These are phyloP conservation scores for Cyberlindnera maritima DNA, from an alignment of 805 yeast genomes.

Conservation along the genomic window DNA sequence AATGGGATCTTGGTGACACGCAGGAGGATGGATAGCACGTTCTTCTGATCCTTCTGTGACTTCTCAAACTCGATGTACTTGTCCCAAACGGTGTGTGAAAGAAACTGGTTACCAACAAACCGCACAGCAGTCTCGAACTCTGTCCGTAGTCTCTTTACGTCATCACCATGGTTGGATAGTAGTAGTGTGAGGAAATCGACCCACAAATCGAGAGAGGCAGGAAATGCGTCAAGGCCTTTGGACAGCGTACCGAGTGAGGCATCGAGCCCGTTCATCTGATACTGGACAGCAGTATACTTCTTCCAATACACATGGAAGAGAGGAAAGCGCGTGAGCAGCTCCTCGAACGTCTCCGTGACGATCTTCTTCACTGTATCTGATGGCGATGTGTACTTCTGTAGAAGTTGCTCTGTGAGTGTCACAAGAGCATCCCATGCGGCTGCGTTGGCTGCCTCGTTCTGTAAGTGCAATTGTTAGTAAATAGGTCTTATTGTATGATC, in stretches of 20 bases:
- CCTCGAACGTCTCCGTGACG: slow-evolving; percentile 36
- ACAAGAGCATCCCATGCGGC: slow-evolving; percentile 40
- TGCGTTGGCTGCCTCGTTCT: slow-evolving; percentile 30
- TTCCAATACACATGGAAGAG: slow-evolving; percentile 63
- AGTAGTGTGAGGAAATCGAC: slow-evolving; percentile 58
- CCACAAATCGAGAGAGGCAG: slow-evolving; percentile 67
- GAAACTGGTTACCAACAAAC: slow-evolving; percentile 65
- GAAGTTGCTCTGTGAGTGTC: slow-evolving; percentile 30
- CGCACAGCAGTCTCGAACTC: slow-evolving; percentile 48
- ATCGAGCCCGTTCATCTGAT: slow-evolving; percentile 52
- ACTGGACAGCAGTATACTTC: slow-evolving; percentile 51
- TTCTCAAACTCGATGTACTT: slow-evolving; percentile 61
- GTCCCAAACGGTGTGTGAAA: slow-evolving; percentile 85
- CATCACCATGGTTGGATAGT: slow-evolving; percentile 37
- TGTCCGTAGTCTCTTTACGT: slow-evolving; percentile 33
- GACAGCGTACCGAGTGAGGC: slow-evolving; percentile 45
- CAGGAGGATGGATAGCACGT: slow-evolving; percentile 40
- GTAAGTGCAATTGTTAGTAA: slow-evolving; percentile 2
- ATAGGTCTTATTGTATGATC: not conserved
- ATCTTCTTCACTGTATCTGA: slow-evolving; percentile 29
- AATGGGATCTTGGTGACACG: slow-evolving; percentile 60
- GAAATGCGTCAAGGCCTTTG: slow-evolving; percentile 46
- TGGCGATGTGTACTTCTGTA: slow-evolving; percentile 34
- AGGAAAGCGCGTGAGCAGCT: slow-evolving; percentile 54
- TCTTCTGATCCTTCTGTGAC: slow-evolving; percentile 34